These are phyloP conservation scores for Cynanchum wilfordii DNA, from an alignment of 257 asterid genomes.

Conservation along the genomic window DNA sequence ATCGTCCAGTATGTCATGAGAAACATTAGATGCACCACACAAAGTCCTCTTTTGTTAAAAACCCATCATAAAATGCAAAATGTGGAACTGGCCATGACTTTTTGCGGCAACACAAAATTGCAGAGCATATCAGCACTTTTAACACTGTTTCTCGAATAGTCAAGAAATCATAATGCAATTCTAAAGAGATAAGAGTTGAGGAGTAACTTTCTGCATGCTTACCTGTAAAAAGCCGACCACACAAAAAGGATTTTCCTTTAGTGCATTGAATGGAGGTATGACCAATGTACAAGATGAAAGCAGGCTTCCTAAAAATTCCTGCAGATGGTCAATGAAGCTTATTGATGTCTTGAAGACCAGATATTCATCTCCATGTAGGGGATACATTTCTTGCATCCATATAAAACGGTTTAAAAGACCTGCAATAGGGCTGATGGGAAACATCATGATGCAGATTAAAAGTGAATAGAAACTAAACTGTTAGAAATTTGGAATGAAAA, in stretches of 20 bases:
- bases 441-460: constrained; percentile 9
- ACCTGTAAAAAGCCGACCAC: constrained; percentile 69
- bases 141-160: neutral
- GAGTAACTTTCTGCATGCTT: constrained; percentile 5
- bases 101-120: neutral
- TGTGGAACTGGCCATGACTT: neutral
- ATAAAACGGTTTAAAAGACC: constrained; percentile 84
- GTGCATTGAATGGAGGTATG: constrained; percentile 82
- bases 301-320: constrained; percentile 82
- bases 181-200: neutral
- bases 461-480: neutral
- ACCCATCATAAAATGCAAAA: neutral
- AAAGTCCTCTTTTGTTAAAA: neutral
- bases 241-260: constrained; percentile 61
- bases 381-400: constrained; percentile 88
- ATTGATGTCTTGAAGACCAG: constrained; percentile 77
- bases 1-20: neutral
- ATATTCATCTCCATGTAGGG: constrained; percentile 53
- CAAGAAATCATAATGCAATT: neutral
- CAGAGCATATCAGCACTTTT: neutral
- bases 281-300: constrained; percentile 70
- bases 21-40: neutral
- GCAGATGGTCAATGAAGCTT: constrained; percentile 91
- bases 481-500: constrained; percentile 2
- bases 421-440: constrained; percentile 33